Percentiles rank a stretch among this genome's conserved stretches.
Conservation (phyloP, 257 asterid genomes). For the Catharanthus roseus region DNA sequence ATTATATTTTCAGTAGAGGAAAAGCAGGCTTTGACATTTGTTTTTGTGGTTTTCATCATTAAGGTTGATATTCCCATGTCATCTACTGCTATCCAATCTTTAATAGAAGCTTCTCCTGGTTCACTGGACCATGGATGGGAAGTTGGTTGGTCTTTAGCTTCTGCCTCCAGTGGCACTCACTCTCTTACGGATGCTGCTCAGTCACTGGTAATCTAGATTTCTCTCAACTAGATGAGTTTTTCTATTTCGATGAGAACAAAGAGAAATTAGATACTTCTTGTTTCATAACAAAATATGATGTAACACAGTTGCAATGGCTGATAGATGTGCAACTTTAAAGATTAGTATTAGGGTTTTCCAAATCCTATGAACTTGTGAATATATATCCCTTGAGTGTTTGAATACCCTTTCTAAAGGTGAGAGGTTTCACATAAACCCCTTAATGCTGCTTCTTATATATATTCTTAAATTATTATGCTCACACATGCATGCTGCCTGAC, state of each 20-base stretch:
- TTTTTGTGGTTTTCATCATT: constrained; percentile 27
- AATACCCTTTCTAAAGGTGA: neutral
- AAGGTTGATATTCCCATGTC: constrained; percentile 80
- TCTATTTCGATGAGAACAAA: neutral
- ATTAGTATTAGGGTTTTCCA: neutral
- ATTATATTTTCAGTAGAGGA: neutral
- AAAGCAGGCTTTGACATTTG: constrained; percentile 8
- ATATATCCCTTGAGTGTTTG: neutral
- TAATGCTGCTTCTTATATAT: neutral
- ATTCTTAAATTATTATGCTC: neutral
- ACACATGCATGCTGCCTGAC: neutral
- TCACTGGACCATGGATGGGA: constrained; percentile 84
- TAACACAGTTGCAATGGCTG: neutral
- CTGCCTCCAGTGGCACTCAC: constrained; percentile 59
- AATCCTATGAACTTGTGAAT: neutral
- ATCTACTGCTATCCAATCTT: constrained; percentile 74
- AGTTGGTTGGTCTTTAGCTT: constrained; percentile 97
- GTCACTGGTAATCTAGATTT: constrained; percentile 40
- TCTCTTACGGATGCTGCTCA: constrained; percentile 36
- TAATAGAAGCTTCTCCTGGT: constrained; percentile 80
- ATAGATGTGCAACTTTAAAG: neutral
- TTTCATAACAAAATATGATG: neutral
- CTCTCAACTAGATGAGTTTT: neutral
- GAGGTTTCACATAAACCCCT: neutral
- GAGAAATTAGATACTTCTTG: neutral